Evolutionary conservation across 179 eudicot species (phyloP).

Genomic region (Beta lomatogona): DNA sequence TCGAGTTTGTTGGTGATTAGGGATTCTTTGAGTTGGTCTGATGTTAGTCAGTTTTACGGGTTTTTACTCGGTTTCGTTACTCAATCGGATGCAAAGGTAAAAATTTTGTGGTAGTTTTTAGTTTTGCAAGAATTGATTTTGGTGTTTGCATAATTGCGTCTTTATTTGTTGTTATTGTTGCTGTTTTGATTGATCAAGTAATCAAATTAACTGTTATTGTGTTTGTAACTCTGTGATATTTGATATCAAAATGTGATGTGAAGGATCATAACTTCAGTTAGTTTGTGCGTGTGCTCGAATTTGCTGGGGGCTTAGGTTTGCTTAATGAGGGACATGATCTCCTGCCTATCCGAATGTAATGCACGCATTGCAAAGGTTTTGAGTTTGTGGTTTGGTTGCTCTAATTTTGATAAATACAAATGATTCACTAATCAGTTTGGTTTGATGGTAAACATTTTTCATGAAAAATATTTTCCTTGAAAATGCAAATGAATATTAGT

Average conservation of each 20-base stretch:
- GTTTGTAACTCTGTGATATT: too few relatives aligned
- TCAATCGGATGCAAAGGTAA: conserved; percentile 61
- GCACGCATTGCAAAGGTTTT: not conserved
- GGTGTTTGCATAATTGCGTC: too few relatives aligned
- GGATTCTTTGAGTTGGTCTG: conserved; percentile 52
- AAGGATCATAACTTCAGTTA: too few relatives aligned
- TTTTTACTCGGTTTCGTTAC: conserved; percentile 48
- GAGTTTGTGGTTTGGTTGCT: not conserved
- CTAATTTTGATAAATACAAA: too few relatives aligned
- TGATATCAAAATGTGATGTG: too few relatives aligned
- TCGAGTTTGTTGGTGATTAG: conserved; percentile 43
- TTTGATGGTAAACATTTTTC: too few relatives aligned
- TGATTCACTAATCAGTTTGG: too few relatives aligned
- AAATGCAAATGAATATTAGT: too few relatives aligned
- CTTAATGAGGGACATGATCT: not conserved
- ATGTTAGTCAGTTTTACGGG: conserved; percentile 45
- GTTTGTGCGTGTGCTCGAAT: not conserved
- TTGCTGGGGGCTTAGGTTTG: not conserved
- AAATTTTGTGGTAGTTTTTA: not conserved
- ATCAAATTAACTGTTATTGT: not conserved
- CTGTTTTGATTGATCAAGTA: not conserved
- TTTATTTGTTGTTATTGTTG: too few relatives aligned
- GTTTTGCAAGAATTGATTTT: too few relatives aligned
- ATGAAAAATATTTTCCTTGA: too few relatives aligned
- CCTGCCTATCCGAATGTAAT: too few relatives aligned